Evolutionary conservation across 2,329 filamentous ascomycete genomes (phyloP), one percentile per base, ranked within the genome.

Genomic region (Fusarium protoensiforme): DNA sequence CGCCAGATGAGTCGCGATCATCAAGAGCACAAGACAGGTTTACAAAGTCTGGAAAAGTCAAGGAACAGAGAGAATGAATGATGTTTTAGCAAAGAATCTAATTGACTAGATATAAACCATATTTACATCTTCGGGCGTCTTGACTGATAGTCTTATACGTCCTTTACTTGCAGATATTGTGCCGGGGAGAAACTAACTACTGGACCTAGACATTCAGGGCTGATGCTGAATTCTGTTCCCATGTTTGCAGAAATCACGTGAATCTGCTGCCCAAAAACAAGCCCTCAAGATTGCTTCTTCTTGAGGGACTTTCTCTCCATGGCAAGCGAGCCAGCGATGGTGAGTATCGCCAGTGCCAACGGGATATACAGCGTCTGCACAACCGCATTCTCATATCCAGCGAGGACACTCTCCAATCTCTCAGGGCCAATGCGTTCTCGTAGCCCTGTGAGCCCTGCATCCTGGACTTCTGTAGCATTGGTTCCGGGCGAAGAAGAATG

Each of bases 341-440:
- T 74, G 2, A 75, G 65, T 35, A 77, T 20, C 5, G 70, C 70
- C 8, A 77, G 29, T 0, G 27, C 68, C 46, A 77, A 20, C 0
- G 75, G 75, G 8, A 77, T 78, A 22, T 78, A 77, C 18, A 77
- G 18, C 0, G 75, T 78, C 53, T 77, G 75, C 0, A 77, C 60
- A 4, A 77, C 54, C 0, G 75, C 75, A 31, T 69, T 70, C 27
- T 77, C 75, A 59, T 77, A 77, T 0, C 75, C 75, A 8, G 61
- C 36, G 0, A 77, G 13, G 0, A 77, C 75, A 7, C 39, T 65
- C 29, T 64, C 59, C 35, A 77, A 2, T 6, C 53, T 73, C 0
- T 57, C 70, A 0, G 71, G 24, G 0, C 75, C 75, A 10, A 77
- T 73, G 0, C 54, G 64, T 2, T 75, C 64, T 0, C 75, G 74